A percentile compares a stretch with the other conserved stretches of the same genome.
These are phyloP conservation scores for Umbelopsis sp. DNA, from an alignment of 192 early-diverging fungal species.

Conservation along the genomic window DNA sequence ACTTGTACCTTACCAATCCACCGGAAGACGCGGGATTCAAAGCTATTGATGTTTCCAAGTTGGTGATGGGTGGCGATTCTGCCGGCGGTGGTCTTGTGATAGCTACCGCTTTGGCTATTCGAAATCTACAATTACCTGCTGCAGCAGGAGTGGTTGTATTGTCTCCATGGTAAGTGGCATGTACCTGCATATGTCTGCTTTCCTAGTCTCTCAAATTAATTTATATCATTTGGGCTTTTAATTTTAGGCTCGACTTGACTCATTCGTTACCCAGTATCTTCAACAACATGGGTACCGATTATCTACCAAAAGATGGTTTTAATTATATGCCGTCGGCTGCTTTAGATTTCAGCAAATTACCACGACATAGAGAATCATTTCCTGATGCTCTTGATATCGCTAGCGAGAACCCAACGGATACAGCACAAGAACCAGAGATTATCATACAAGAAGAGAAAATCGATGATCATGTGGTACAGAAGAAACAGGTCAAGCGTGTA, in stretches of 20 bases:
- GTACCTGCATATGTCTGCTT: too few species aligned
- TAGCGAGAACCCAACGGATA: neutral
- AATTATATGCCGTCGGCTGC: constrained; percentile 37
- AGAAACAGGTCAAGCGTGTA: constrained; percentile 33
- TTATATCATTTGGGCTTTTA: neutral
- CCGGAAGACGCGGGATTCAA: constrained; percentile 44
- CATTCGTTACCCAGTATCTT: constrained; percentile 47
- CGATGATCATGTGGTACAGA: neutral
- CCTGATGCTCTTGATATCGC: constrained; percentile 1
- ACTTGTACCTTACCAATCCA: constrained; percentile 62
- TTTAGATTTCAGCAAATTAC: constrained; percentile 25
- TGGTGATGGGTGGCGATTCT: constrained; percentile 70
- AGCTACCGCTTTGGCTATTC: constrained; percentile 54
- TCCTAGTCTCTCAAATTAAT: too few species aligned
- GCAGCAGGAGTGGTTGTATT: constrained; percentile 56
- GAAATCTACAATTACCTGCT: constrained; percentile 55
- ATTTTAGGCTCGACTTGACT: constrained; percentile 49
- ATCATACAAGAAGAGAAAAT: neutral
- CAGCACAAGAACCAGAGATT: neutral
- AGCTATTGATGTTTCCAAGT: constrained; percentile 51
- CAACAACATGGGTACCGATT: constrained; percentile 38
- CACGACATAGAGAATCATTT: neutral
- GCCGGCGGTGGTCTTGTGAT: constrained; percentile 67
- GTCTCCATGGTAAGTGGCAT: constrained; percentile 63
- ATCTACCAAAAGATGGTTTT: constrained; percentile 49